Evolutionary conservation across 2,329 filamentous ascomycete genomes (phyloP).

Genomic region (Cercospora sp.): DNA sequence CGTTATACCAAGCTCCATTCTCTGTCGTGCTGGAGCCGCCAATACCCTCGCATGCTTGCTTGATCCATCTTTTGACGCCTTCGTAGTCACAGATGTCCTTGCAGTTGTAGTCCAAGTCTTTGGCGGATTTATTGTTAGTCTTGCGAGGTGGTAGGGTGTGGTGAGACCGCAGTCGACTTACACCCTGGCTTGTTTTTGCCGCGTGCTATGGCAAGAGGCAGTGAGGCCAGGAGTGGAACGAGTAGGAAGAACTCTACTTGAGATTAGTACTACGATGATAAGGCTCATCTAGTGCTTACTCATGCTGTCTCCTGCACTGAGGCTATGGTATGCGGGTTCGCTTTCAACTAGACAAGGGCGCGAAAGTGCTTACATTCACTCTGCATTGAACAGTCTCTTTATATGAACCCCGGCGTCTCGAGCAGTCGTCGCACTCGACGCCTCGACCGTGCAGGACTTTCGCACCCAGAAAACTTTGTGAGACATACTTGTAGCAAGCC

Average conservation of each 20-base stretch:
- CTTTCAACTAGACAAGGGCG: background rate
- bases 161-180: background rate
- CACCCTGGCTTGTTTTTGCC: background rate
- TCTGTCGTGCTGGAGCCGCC: background rate
- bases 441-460: background rate
- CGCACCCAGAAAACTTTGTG: background rate
- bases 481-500: background rate
- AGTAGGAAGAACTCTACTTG: background rate
- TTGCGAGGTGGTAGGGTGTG: background rate
- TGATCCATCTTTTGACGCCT: background rate
- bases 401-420: background rate
- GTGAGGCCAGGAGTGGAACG: background rate
- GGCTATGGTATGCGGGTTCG: background rate
- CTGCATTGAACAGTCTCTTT: background rate
- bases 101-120: constrained; percentile 9
- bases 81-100: background rate
- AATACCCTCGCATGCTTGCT: constrained; percentile 13
- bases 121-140: background rate
- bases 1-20: background rate
- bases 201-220: background rate
- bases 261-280: background rate
- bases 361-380: background rate
- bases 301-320: background rate
- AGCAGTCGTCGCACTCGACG: too few species aligned
- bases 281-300: background rate